Evolutionary conservation across 1,139 yeast genomes (phyloP).

Genomic region (Geotrichum histeridarum): DNA sequence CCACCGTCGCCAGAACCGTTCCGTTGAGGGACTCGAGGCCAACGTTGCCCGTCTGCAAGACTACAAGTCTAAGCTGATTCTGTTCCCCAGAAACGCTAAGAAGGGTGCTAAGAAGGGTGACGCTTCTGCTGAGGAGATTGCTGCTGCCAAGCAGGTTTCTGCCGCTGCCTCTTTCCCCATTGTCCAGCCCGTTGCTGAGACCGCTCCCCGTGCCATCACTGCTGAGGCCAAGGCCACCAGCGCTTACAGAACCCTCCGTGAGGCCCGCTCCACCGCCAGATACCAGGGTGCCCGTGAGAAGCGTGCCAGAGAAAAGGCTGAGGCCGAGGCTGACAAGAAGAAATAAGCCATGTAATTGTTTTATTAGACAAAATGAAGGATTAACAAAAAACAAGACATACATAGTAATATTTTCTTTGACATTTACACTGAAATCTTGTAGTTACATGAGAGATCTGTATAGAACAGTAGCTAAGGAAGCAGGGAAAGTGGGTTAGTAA

Average conservation of each 20-base stretch:
- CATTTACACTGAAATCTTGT: not conserved
- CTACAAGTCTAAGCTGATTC: conserved; percentile 91
- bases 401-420: not conserved
- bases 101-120: conserved; percentile 48
- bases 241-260: conserved; percentile 93
- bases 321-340: conserved; percentile 99
- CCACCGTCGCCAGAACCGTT: conserved; percentile 99
- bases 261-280: conserved; percentile 90
- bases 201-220: conserved; percentile 87
- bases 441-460: not conserved
- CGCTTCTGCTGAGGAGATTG: conserved; percentile 62
- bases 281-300: conserved; percentile 94
- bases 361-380: conserved; percentile 4
- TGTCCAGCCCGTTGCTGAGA: conserved; percentile 66
- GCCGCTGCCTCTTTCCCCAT: conserved; percentile 88
- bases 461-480: not conserved
- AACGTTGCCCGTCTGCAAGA: conserved; percentile 96
- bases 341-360: conserved; percentile 48
- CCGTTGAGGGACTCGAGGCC: conserved; percentile 88
- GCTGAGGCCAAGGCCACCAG: conserved; percentile 60
- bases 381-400: not conserved
- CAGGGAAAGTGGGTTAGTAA: not conserved
- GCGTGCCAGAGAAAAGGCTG: conserved; percentile 96
- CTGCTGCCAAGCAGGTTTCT: conserved; percentile 66
- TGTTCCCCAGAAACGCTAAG: conserved; percentile 85